Conservation (phyloP, 306 rosid genomes). For the Cicer pinnatifidum region DNA sequence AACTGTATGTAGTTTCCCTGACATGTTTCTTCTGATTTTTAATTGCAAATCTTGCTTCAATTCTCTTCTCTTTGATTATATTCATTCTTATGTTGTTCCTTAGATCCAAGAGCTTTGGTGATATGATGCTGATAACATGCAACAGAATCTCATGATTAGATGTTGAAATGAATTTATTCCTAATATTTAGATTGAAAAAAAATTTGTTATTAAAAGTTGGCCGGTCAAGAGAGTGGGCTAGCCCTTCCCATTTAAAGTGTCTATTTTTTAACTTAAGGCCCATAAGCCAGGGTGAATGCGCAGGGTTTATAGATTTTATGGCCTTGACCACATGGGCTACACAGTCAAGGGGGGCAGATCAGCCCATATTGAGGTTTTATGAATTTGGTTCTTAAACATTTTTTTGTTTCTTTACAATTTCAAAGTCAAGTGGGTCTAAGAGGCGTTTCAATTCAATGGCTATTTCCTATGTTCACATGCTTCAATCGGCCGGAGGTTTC, state of each 20-base stretch:
- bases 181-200: not conserved
- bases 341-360: not conserved
- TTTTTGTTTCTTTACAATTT: conserved; percentile 15
- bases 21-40: conserved; percentile 20
- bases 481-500: conserved; percentile 39
- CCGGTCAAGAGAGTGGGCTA: not conserved
- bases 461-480: conserved; percentile 48
- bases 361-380: not conserved
- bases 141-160: conserved; percentile 14
- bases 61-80: conserved; percentile 14
- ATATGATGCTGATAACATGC: conserved; percentile 16
- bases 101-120: conserved; percentile 1
- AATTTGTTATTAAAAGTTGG: conserved; percentile 4
- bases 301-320: not conserved
- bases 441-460: conserved; percentile 47
- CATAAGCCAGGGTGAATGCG: not conserved
- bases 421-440: not conserved
- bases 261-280: not conserved
- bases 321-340: not conserved
- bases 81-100: not conserved
- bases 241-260: not conserved
- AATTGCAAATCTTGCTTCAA: conserved; percentile 1
- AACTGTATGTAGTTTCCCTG: conserved; percentile 67
- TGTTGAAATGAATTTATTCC: conserved; percentile 26
- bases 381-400: not conserved